These are phyloP conservation scores for Microdochium trichocladiopsis DNA, from an alignment of 2,329 filamentous ascomycete species.

Conservation along the genomic window DNA sequence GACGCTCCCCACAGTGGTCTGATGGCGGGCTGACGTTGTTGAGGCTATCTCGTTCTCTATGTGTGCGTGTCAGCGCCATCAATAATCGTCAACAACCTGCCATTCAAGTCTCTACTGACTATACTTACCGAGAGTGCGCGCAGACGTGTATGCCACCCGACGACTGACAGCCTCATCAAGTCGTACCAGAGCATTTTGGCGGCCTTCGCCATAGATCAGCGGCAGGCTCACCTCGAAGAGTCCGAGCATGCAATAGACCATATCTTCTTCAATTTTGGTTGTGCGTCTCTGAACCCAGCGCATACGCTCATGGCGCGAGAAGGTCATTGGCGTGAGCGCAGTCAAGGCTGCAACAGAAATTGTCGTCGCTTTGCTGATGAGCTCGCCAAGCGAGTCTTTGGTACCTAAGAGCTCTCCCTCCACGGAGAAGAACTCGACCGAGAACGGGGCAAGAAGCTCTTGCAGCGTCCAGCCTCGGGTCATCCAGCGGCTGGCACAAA, in stretches of 20 bases:
- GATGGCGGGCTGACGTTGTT: too few species aligned
- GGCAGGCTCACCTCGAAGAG: neutral
- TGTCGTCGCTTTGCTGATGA: neutral
- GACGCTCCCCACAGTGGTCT: too few species aligned
- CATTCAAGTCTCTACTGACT: neutral
- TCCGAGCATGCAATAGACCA: neutral
- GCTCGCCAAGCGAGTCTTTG: neutral
- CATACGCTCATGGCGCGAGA: neutral
- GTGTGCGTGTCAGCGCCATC: too few species aligned
- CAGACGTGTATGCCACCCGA: neutral
- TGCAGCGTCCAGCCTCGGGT: too few species aligned
- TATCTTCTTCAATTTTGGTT: neutral
- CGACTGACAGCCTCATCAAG: neutral
- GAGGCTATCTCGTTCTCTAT: too few species aligned
- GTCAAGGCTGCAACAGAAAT: neutral
- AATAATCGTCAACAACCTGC: too few species aligned
- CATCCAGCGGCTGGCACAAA: neutral
- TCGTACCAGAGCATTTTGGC: constrained; percentile 1
- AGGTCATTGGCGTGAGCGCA: neutral
- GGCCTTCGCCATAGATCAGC: neutral
- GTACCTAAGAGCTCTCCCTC: neutral
- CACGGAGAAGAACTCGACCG: neutral
- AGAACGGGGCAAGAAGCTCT: neutral
- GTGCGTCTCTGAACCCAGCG: neutral
- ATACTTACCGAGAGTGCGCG: neutral